Percentiles rank a stretch among this genome's conserved stretches.
phyloP scores from a whole-genome alignment of 139 green algal genomes.

The Coelastrella sp. region DNA sequence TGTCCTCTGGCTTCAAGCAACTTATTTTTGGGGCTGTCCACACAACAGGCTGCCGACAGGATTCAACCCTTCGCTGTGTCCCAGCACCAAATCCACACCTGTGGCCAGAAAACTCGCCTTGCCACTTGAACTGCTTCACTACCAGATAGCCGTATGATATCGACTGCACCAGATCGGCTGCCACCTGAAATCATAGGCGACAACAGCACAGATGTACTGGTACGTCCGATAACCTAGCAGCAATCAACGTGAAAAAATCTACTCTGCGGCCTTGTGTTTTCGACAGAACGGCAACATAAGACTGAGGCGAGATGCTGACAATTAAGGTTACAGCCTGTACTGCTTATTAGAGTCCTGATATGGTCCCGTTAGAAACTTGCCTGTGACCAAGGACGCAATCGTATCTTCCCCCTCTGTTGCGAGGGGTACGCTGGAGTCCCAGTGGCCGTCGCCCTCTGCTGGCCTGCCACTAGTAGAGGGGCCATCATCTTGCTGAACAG shows the following conservation, averaged over 20 bases:
- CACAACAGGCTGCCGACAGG: no score
- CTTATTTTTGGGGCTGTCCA: no score
- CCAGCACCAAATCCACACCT: background rate
- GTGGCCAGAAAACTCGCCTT: conserved; percentile 50
- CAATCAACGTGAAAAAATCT: no score
- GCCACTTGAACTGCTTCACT: conserved; percentile 70
- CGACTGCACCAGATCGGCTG: conserved; percentile 75
- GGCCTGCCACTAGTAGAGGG: conserved; percentile 20
- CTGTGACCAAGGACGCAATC: conserved; percentile 84
- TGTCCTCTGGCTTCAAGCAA: no score
- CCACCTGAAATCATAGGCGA: conserved; percentile 43
- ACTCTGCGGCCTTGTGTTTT: no score
- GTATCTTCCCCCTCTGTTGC: conserved; percentile 72
- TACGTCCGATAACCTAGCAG: no score
- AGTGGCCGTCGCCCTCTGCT: background rate
- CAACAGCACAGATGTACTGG: no score
- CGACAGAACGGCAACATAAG: no score
- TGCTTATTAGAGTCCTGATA: no score
- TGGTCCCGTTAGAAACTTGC: conserved; percentile 12
- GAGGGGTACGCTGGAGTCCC: background rate
- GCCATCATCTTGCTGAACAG: background rate
- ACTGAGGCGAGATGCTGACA: no score
- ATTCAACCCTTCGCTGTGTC: no score
- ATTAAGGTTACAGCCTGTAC: no score
- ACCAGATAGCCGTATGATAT: conserved; percentile 92